A percentile compares a stretch with the other conserved stretches of the same genome.
These are phyloP conservation scores for Lachancea quebecensis DNA, from an alignment of 805 yeast species.

Conservation along the genomic window DNA sequence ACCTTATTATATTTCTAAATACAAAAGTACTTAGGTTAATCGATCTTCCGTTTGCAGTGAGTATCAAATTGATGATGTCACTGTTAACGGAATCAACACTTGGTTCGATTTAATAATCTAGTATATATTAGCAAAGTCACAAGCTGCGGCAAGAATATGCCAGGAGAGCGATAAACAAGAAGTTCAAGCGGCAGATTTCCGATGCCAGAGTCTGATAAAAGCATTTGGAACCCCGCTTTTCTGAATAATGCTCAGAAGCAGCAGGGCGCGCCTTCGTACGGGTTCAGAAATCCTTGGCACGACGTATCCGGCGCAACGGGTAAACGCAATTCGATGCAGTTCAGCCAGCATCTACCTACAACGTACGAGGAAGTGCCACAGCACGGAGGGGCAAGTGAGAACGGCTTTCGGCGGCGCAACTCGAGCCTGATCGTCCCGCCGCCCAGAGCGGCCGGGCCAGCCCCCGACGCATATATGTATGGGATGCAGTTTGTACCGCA, in stretches of 20 bases:
- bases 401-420: slow-evolving; percentile 25
- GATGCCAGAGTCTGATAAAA: slow-evolving; percentile 6
- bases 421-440: slow-evolving; percentile 37
- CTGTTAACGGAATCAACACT: not conserved
- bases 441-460: slow-evolving; percentile 36
- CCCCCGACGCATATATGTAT: slow-evolving; percentile 34
- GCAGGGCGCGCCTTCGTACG: slow-evolving; percentile 9
- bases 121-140: not conserved
- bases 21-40: too few relatives aligned
- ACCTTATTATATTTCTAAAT: too few relatives aligned
- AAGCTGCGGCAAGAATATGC: not conserved
- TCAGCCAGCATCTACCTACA: slow-evolving; percentile 9
- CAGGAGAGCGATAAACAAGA: not conserved
- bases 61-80: not conserved
- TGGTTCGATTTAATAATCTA: too few relatives aligned
- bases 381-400: slow-evolving; percentile 2
- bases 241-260: slow-evolving; percentile 9
- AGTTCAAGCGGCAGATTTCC: not conserved
- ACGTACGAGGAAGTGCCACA: slow-evolving; percentile 8
- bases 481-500: slow-evolving; percentile 17
- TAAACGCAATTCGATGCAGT: slow-evolving; percentile 3
- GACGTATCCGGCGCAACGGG: slow-evolving; percentile 8
- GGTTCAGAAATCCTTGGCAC: slow-evolving; percentile 23
- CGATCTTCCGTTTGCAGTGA: too few relatives aligned
- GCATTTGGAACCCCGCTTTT: slow-evolving; percentile 17